These are phyloP conservation scores for Trichosporon sp. DNA, from an alignment of 1,284 basidiomycete genomes.

Conservation along the genomic window DNA sequence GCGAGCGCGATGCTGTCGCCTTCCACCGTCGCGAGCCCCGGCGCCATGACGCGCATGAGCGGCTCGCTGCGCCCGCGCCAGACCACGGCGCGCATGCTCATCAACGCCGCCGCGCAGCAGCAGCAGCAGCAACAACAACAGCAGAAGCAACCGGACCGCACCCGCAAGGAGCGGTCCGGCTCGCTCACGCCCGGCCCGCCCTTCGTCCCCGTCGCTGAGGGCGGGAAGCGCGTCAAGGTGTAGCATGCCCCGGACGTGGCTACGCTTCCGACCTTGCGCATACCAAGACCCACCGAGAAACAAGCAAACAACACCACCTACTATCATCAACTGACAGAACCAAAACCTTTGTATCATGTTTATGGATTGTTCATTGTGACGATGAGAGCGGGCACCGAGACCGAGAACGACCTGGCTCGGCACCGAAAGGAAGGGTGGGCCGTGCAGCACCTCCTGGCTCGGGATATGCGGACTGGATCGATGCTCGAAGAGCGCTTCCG, in stretches of 20 bases:
- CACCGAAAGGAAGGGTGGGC: too few relatives aligned
- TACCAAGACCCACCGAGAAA: background rate
- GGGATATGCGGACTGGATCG: too few relatives aligned
- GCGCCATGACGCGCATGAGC: slow-evolving; percentile 33
- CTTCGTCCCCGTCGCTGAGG: slow-evolving; percentile 17
- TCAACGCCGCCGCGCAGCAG: slow-evolving; percentile 28
- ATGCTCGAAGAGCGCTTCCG: too few relatives aligned
- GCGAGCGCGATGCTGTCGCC: slow-evolving; percentile 15
- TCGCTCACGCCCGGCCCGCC: slow-evolving; percentile 32
- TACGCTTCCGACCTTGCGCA: background rate
- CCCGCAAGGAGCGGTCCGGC: slow-evolving; percentile 35
- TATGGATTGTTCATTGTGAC: background rate
- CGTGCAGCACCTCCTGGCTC: too few relatives aligned
- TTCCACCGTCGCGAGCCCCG: slow-evolving; percentile 7
- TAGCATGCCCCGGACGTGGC: slow-evolving; percentile 9
- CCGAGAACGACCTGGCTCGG: too few relatives aligned
- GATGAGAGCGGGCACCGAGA: background rate
- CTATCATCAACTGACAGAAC: background rate
- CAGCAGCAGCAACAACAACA: background rate
- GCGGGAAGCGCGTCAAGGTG: slow-evolving; percentile 34
- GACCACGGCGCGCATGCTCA: slow-evolving; percentile 34
- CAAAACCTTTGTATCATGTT: background rate
- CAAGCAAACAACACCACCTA: background rate
- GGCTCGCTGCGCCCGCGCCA: slow-evolving; percentile 35
- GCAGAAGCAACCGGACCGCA: slow-evolving; percentile 6